These are phyloP conservation scores for Quercus lobata DNA, from an alignment of 331 rosid genomes.

Conservation along the genomic window DNA sequence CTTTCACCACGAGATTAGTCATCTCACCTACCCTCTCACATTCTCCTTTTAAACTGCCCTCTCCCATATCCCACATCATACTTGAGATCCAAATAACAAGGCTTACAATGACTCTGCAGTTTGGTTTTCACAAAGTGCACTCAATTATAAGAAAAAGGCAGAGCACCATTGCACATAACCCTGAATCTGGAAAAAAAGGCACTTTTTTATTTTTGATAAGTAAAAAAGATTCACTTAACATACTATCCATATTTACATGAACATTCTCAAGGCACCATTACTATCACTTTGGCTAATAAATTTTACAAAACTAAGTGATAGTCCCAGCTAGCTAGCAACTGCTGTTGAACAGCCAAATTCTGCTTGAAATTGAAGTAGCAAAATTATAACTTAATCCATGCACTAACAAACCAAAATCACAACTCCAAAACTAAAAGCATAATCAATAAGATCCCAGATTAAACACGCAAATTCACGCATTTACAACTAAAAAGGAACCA, in stretches of 20 bases:
- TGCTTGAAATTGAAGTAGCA: slow-evolving; percentile 4
- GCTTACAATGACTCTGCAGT: not conserved
- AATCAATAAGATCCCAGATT: slow-evolving; percentile 22
- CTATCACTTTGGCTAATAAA: not conserved
- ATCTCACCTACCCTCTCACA: not conserved
- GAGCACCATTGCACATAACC: not conserved
- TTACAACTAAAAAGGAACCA: slow-evolving; percentile 9
- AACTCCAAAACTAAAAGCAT: not conserved
- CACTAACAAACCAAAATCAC: slow-evolving; percentile 18
- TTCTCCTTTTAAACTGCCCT: not conserved
- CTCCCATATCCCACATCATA: not conserved
- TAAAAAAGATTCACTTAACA: not conserved
- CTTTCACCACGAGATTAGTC: not conserved
- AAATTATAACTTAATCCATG: not conserved
- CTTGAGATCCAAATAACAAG: not conserved
- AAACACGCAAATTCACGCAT: slow-evolving; percentile 18
- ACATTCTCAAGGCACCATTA: not conserved
- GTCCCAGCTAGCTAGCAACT: slow-evolving; percentile 10
- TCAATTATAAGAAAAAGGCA: not conserved
- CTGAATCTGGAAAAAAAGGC: not conserved
- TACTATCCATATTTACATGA: not conserved
- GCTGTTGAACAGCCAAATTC: slow-evolving; percentile 5
- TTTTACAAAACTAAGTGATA: not conserved
- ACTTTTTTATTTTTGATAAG: not conserved
- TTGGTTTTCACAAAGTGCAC: not conserved